Evolutionary conservation across 2,329 filamentous ascomycete genomes (phyloP).

Genomic region (Neurospora sp.): DNA sequence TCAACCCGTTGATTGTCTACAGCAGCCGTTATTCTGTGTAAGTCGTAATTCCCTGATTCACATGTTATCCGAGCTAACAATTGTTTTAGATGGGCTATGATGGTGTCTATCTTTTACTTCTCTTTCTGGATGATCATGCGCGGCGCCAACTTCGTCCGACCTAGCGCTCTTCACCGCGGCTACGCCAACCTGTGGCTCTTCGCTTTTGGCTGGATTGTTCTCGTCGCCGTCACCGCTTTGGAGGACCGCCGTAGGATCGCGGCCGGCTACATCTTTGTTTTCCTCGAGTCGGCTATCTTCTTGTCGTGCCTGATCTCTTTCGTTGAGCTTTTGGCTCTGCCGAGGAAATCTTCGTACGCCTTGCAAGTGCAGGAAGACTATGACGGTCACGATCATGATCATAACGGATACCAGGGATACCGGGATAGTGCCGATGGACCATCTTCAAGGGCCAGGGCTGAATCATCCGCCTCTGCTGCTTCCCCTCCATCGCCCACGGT

Average conservation of each 20-base stretch:
- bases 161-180: constrained; percentile 74
- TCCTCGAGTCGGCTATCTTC: constrained; percentile 69
- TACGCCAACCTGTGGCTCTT: constrained; percentile 84
- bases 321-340: constrained; percentile 69
- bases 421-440: background rate
- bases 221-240: constrained; percentile 65
- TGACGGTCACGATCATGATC: constrained; percentile 28
- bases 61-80: constrained; percentile 8
- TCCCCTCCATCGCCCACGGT: constrained; percentile 1
- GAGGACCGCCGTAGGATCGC: constrained; percentile 64
- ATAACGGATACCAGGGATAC: background rate
- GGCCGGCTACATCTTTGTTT: constrained; percentile 71
- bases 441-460: background rate
- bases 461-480: background rate
- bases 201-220: constrained; percentile 58
- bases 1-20: constrained; percentile 88
- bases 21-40: constrained; percentile 74
- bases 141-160: constrained; percentile 68
- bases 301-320: constrained; percentile 66
- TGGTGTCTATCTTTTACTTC: constrained; percentile 70
- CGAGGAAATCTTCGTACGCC: constrained; percentile 61
- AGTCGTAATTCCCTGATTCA: constrained; percentile 17
- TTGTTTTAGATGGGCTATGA: constrained; percentile 61
- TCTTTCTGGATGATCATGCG: constrained; percentile 75
- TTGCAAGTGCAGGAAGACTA: constrained; percentile 43